These are phyloP conservation scores for Aspergillus incahuasiensis DNA, from an alignment of 495 filamentous ascomycete genomes.

Conservation along the genomic window DNA sequence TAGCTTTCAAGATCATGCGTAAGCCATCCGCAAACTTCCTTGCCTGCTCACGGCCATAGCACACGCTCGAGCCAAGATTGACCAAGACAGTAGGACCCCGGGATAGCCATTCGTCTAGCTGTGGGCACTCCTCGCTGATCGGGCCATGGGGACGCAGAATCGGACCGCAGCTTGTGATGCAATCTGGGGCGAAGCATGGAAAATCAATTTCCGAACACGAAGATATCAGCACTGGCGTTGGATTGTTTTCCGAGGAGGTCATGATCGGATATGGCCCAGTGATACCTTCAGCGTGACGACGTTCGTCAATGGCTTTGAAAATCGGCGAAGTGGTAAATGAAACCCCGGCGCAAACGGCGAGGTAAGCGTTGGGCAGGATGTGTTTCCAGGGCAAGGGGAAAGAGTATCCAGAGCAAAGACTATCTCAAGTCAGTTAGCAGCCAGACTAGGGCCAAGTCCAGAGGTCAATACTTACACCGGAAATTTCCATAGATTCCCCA, in stretches of 20 bases:
- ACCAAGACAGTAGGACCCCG: slow-evolving; percentile 34
- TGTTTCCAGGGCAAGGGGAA: slow-evolving; percentile 30
- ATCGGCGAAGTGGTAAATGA: background rate
- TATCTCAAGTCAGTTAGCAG: slow-evolving; percentile 2
- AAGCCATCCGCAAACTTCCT: slow-evolving; percentile 34
- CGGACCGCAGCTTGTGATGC: slow-evolving; percentile 20
- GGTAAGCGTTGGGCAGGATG: slow-evolving; percentile 29
- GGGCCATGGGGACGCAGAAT: slow-evolving; percentile 16
- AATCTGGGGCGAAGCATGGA: slow-evolving; percentile 10
- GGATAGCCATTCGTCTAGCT: slow-evolving; percentile 31
- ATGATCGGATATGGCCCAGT: slow-evolving; percentile 6
- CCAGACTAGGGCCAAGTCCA: background rate
- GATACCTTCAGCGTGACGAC: slow-evolving; percentile 16
- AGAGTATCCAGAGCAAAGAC: slow-evolving; percentile 29
- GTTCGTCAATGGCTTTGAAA: slow-evolving; percentile 6
- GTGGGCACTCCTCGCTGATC: slow-evolving; percentile 20
- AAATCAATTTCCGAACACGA: slow-evolving; percentile 14
- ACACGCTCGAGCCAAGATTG: slow-evolving; percentile 29
- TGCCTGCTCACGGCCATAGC: slow-evolving; percentile 11
- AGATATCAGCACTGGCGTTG: slow-evolving; percentile 9
- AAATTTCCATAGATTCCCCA: slow-evolving; percentile 29
- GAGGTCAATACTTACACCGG: slow-evolving; percentile 20
- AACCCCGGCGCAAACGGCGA: slow-evolving; percentile 8
- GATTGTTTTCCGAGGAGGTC: background rate
- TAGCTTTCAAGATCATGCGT: slow-evolving; percentile 21